phyloP scores from a whole-genome alignment of 2,329 filamentous ascomycete species.

The Calonectria pseudoturangicola region DNA sequence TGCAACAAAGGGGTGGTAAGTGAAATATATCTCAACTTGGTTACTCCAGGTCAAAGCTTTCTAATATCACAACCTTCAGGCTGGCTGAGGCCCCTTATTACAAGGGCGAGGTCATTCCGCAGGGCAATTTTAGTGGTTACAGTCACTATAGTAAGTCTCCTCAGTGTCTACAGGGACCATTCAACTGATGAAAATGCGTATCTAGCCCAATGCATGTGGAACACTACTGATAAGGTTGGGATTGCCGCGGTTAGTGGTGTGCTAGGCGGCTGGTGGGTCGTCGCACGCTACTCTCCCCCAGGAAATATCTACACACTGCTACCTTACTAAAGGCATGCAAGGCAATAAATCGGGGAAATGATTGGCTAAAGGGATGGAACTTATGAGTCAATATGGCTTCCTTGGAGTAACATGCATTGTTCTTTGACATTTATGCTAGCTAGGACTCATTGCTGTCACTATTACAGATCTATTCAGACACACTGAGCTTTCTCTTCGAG shows the following conservation, averaged over 20 bases:
- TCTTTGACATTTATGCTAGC: background rate
- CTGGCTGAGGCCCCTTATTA: constrained; percentile 2
- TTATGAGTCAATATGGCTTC: too few relatives aligned
- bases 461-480: background rate
- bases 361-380: too few relatives aligned
- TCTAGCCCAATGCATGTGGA: constrained; percentile 14
- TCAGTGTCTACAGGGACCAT: background rate
- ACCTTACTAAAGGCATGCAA: background rate
- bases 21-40: background rate
- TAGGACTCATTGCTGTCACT: background rate
- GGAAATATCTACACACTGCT: background rate
- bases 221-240: background rate
- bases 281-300: constrained; percentile 1
- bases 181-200: background rate
- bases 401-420: background rate
- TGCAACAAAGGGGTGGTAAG: background rate
- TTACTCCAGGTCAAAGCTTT: background rate
- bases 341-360: too few relatives aligned
- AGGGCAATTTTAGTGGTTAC: constrained; percentile 1
- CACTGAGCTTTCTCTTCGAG: background rate
- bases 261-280: constrained; percentile 11
- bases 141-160: background rate
- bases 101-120: constrained; percentile 3
- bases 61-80: background rate
- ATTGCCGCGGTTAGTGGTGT: background rate